Conservation (phyloP, 2,329 filamentous ascomycete species). For the Phaeosphaeriaceae sp. region DNA sequence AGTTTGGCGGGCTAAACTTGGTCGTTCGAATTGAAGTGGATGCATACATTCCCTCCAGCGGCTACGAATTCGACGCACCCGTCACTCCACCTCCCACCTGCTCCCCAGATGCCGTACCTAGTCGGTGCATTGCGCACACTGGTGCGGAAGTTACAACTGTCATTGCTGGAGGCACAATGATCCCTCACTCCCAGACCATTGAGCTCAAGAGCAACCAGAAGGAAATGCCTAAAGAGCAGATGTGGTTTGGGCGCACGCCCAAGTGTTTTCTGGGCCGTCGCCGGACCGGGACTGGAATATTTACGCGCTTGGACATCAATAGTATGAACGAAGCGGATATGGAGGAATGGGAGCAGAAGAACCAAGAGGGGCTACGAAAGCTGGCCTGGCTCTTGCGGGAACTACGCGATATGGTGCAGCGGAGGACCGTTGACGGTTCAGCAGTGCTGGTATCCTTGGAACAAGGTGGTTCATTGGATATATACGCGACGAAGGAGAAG, state of each 20-base stretch:
- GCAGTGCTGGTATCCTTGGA: slow-evolving; percentile 20
- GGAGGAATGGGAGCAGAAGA: slow-evolving; percentile 19
- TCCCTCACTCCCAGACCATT: slow-evolving; percentile 10
- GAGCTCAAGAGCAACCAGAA: slow-evolving; percentile 24
- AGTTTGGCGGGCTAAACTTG: slow-evolving; percentile 20
- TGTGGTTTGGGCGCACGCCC: slow-evolving; percentile 33
- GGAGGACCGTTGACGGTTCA: slow-evolving; percentile 6
- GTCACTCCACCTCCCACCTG: neutral
- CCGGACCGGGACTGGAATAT: slow-evolving; percentile 14
- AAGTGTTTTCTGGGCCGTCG: slow-evolving; percentile 24
- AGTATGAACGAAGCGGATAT: slow-evolving; percentile 11
- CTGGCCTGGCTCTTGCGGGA: slow-evolving; percentile 22
- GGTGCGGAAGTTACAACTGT: slow-evolving; percentile 4
- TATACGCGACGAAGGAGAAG: slow-evolving; percentile 16
- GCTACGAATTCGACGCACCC: neutral
- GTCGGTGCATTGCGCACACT: neutral
- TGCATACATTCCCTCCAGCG: slow-evolving; percentile 14
- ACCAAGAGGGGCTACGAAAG: slow-evolving; percentile 24
- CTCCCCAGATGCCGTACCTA: neutral
- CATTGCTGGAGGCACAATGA: slow-evolving; percentile 7
- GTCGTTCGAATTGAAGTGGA: slow-evolving; percentile 31
- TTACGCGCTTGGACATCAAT: neutral
- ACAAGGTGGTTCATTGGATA: slow-evolving; percentile 15
- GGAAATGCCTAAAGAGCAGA: slow-evolving; percentile 20
- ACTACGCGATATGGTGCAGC: slow-evolving; percentile 12